Evolutionary conservation across 1,284 basidiomycete species (phyloP).

Genomic region (Pseudozyma sp.): DNA sequence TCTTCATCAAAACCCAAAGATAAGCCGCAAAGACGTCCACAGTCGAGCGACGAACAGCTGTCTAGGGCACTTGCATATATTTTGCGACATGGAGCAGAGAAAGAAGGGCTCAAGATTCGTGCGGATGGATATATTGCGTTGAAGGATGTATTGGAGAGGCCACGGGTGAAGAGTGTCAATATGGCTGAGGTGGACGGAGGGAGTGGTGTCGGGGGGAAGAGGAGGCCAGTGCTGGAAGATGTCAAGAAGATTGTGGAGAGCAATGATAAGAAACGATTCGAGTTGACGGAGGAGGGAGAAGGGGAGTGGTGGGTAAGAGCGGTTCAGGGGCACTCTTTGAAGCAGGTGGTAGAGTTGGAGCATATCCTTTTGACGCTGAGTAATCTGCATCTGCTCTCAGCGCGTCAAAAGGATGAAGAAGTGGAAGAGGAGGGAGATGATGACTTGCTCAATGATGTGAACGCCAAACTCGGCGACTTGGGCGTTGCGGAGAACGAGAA

Average conservation of each 20-base stretch:
- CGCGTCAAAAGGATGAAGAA: background rate
- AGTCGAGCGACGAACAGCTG: slow-evolving; percentile 67
- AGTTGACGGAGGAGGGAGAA: slow-evolving; percentile 54
- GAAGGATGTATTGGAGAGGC: slow-evolving; percentile 70
- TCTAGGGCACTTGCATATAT: slow-evolving; percentile 87
- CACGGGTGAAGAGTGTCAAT: slow-evolving; percentile 55
- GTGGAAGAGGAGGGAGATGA: slow-evolving; percentile 8
- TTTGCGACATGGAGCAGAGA: slow-evolving; percentile 83
- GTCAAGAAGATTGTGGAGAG: slow-evolving; percentile 44
- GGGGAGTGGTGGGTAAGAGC: slow-evolving; percentile 77
- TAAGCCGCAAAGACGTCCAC: background rate
- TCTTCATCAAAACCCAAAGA: slow-evolving; percentile 5
- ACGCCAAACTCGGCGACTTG: slow-evolving; percentile 13
- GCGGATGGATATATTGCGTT: slow-evolving; percentile 83
- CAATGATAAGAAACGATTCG: slow-evolving; percentile 66
- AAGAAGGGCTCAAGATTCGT: slow-evolving; percentile 80
- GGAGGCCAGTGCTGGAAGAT: slow-evolving; percentile 43
- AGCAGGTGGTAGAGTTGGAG: slow-evolving; percentile 72
- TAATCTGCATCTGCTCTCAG: slow-evolving; percentile 43
- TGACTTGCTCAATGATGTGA: slow-evolving; percentile 2
- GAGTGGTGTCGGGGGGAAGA: slow-evolving; percentile 4
- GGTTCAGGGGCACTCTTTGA: slow-evolving; percentile 90
- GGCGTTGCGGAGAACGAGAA: background rate
- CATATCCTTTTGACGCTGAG: slow-evolving; percentile 36
- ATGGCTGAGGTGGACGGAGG: slow-evolving; percentile 39